Evolutionary conservation across 2,329 filamentous ascomycete species (phyloP).

Genomic region (Fusarium oxysporum): DNA sequence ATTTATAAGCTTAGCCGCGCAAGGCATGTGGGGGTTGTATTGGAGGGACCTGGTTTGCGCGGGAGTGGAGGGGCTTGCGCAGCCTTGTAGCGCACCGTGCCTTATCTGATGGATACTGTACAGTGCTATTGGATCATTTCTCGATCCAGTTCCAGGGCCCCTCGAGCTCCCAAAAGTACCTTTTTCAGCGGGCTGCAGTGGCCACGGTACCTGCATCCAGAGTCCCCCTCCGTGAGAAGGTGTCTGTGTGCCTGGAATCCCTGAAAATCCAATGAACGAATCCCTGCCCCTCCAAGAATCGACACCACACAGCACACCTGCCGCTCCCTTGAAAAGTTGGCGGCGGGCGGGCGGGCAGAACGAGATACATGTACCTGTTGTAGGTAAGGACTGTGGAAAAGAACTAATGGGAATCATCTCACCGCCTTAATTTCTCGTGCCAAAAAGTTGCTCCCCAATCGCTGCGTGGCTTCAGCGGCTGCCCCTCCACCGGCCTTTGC

Average conservation of each 20-base stretch:
- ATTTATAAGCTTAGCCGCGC: conserved; percentile 30
- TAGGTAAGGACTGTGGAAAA: neutral
- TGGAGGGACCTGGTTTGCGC: conserved; percentile 34
- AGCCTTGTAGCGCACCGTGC: conserved; percentile 36
- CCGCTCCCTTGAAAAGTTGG: neutral
- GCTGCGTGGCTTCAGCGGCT: conserved; percentile 37
- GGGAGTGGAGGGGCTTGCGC: conserved; percentile 37
- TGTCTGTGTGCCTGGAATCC: conserved; percentile 23
- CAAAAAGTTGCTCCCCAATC: conserved; percentile 30
- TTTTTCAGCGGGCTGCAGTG: conserved; percentile 18
- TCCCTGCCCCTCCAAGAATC: conserved; percentile 37
- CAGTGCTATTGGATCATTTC: neutral
- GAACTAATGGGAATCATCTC: conserved; percentile 37
- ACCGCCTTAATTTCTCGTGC: conserved; percentile 46
- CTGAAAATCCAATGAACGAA: conserved; percentile 19
- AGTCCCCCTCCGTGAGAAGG: conserved; percentile 18
- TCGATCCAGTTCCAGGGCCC: conserved; percentile 6
- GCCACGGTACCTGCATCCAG: conserved; percentile 36
- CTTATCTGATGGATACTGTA: conserved; percentile 20
- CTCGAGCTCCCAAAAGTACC: conserved; percentile 25
- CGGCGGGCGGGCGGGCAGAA: conserved; percentile 34
- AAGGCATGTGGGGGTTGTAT: conserved; percentile 26
- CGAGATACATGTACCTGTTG: neutral
- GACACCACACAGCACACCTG: conserved; percentile 23
- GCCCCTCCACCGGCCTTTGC: conserved; percentile 30